Evolutionary conservation across 805 yeast genomes (phyloP).

Genomic region (Yamadazyma tumulicola): DNA sequence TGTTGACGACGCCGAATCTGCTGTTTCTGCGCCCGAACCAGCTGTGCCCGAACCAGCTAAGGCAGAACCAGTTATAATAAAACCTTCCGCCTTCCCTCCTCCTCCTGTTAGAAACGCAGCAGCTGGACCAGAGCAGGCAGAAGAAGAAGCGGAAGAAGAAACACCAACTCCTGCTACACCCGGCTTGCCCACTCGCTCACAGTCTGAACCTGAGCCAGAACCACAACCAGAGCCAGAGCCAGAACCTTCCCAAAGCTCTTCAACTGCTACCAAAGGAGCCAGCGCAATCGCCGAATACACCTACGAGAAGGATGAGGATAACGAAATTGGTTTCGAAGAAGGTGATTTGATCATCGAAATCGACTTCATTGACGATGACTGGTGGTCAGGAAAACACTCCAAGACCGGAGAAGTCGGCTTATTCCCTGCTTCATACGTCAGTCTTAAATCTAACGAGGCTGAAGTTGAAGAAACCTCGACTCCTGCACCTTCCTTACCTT

Average conservation of each 20-base stretch:
- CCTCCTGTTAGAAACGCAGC: conserved; percentile 9
- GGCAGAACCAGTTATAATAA: conserved; percentile 7
- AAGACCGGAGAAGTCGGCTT: conserved; percentile 48
- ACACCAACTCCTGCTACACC: background rate
- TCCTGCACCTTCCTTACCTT: conserved; percentile 14
- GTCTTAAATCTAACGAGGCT: conserved; percentile 25
- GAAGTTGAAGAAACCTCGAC: conserved; percentile 13
- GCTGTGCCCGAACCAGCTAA: background rate
- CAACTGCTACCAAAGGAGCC: too few relatives aligned
- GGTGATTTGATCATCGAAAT: conserved; percentile 67
- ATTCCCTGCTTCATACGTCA: conserved; percentile 56
- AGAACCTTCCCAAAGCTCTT: conserved; percentile 3
- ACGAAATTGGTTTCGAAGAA: conserved; percentile 64
- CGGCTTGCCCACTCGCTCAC: conserved; percentile 10
- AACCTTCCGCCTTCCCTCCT: conserved; percentile 9
- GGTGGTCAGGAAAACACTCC: conserved; percentile 53
- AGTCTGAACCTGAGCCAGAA: conserved; percentile 4
- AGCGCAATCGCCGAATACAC: conserved; percentile 80
- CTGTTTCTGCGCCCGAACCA: conserved; percentile 2
- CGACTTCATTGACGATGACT: conserved; percentile 69
- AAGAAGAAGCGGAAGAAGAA: conserved; percentile 4
- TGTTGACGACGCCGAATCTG: conserved; percentile 8
- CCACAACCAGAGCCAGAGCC: conserved; percentile 8
- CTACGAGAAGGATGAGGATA: conserved; percentile 70
- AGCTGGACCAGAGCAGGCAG: conserved; percentile 3